Percentiles rank a stretch among this genome's conserved stretches.
These are phyloP conservation scores for Sarocladiaceae sp. DNA, from an alignment of 2,329 filamentous ascomycete genomes.

Conservation along the genomic window DNA sequence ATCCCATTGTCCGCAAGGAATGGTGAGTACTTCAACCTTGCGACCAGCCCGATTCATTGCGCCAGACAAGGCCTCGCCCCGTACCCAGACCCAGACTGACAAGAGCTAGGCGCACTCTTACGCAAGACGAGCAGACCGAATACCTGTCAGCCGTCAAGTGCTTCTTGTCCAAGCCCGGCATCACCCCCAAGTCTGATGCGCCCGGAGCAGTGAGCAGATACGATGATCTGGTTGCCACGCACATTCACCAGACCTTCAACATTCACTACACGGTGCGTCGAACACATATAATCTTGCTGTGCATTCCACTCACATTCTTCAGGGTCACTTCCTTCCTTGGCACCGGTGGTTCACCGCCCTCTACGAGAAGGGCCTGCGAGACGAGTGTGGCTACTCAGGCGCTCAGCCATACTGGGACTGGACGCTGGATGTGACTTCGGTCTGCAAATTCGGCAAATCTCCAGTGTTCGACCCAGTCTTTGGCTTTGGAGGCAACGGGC, in stretches of 20 bases:
- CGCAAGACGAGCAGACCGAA: constrained; percentile 21
- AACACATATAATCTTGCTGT: neutral
- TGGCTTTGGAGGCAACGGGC: constrained; percentile 22
- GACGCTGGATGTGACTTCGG: constrained; percentile 17
- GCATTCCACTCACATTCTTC: constrained; percentile 1
- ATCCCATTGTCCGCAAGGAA: constrained; percentile 21
- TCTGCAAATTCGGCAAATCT: constrained; percentile 13
- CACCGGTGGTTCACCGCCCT: constrained; percentile 27
- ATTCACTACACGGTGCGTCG: constrained; percentile 32
- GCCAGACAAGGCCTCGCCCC: neutral
- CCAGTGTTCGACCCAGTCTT: constrained; percentile 22
- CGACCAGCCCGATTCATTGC: neutral
- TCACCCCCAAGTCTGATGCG: constrained; percentile 26
- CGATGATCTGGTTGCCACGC: constrained; percentile 46
- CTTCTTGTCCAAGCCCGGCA: constrained; percentile 32
- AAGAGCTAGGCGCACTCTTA: constrained; percentile 19
- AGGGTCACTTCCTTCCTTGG: constrained; percentile 30
- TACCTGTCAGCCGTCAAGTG: constrained; percentile 44
- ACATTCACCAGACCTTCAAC: constrained; percentile 40
- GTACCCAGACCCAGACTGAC: constrained; percentile 4
- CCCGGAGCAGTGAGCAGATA: constrained; percentile 40
- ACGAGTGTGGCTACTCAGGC: constrained; percentile 26
- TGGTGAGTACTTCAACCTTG: constrained; percentile 19
- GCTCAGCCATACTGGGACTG: constrained; percentile 29
- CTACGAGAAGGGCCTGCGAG: constrained; percentile 24